These are phyloP conservation scores for Murraya koenigii DNA, from an alignment of 345 rosid genomes.

Conservation along the genomic window DNA sequence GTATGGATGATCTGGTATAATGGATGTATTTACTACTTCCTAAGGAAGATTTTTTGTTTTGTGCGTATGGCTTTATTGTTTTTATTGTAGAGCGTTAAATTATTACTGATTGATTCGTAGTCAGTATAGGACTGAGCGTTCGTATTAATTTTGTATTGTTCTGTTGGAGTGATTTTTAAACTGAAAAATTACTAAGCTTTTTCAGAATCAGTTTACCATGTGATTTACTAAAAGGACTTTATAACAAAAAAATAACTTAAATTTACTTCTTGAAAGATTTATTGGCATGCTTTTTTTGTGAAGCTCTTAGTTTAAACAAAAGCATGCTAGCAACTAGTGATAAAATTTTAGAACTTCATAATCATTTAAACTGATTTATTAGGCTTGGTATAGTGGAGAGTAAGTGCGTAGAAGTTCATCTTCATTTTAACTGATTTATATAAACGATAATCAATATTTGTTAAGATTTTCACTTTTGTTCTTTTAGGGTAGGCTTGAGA, in stretches of 20 bases:
- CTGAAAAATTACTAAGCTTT: background rate
- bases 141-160: background rate
- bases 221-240: background rate
- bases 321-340: background rate
- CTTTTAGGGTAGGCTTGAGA: conserved; percentile 50
- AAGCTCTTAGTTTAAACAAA: background rate
- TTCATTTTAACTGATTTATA: background rate
- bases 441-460: background rate
- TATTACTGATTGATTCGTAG: background rate
- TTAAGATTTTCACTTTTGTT: background rate
- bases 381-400: background rate
- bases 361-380: no score
- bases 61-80: background rate
- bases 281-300: background rate
- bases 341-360: background rate
- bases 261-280: background rate
- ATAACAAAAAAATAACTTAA: background rate
- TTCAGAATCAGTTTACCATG: background rate
- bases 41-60: background rate
- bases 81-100: background rate
- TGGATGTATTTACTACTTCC: background rate
- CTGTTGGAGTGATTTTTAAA: background rate
- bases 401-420: background rate
- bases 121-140: background rate
- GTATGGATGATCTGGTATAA: background rate